A percentile compares a stretch with the other conserved stretches of the same genome.
phyloP scores from a whole-genome alignment of 228 moss, liverwort and hornwort genomes.

The Sphagnum fallax region DNA sequence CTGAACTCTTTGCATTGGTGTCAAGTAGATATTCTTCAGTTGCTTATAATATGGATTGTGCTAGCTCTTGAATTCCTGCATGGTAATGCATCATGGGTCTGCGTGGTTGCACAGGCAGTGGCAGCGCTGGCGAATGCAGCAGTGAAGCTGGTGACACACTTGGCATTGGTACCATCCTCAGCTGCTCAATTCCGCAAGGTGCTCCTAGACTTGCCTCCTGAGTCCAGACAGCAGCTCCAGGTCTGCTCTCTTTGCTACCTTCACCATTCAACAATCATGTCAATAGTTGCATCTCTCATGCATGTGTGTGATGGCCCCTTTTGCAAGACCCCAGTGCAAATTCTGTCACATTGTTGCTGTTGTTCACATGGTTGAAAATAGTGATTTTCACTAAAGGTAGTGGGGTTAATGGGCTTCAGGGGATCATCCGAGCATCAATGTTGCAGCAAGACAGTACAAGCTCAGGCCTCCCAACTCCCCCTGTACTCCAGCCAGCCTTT shows the following conservation, averaged over 20 bases:
- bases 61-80: no score
- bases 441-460: conserved; percentile 48
- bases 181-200: conserved; percentile 82
- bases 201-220: conserved; percentile 76
- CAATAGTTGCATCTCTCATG: not conserved
- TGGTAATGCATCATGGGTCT: no score
- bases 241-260: conserved; percentile 10
- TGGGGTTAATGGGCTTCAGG: conserved; percentile 17
- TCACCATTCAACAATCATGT: not conserved
- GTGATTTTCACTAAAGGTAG: not conserved
- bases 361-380: not conserved
- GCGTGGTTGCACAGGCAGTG: conserved; percentile 29
- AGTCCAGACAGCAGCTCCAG: conserved; percentile 90
- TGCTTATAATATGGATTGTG: no score
- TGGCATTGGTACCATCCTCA: conserved; percentile 80
- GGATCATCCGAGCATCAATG: conserved; percentile 89
- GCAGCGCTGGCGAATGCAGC: conserved; percentile 62
- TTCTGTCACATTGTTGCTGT: not conserved
- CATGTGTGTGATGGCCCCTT: not conserved
- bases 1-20: no score
- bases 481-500: conserved; percentile 27
- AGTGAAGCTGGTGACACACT: conserved; percentile 91
- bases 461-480: conserved; percentile 24
- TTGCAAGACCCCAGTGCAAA: not conserved
- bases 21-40: no score